Evolutionary conservation across 208 protist genomes (phyloP).

Genomic region (Crithidia expoeki): DNA sequence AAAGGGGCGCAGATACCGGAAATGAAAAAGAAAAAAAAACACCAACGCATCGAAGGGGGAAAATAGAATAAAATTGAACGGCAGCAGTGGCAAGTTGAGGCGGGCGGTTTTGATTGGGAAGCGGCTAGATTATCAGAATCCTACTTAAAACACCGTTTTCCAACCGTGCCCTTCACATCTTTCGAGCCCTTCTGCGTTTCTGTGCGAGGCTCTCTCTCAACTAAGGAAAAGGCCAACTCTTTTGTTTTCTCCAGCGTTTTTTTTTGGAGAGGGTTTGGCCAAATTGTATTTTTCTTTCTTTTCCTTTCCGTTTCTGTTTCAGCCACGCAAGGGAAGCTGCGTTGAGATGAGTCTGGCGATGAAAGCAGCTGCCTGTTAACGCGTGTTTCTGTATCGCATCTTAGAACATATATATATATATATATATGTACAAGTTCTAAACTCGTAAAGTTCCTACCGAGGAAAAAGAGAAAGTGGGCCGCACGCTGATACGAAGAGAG

Average conservation of each 20-base stretch:
- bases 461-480: too few relatives aligned
- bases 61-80: neutral
- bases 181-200: neutral
- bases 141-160: neutral
- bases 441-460: neutral
- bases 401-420: constrained; percentile 1
- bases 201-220: constrained; percentile 5
- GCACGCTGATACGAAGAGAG: too few relatives aligned
- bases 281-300: neutral
- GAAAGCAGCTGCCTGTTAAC: neutral
- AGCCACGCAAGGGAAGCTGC: neutral
- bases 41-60: neutral
- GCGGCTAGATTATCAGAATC: neutral
- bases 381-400: constrained; percentile 2
- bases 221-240: constrained; percentile 16
- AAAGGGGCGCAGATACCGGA: too few relatives aligned
- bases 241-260: neutral
- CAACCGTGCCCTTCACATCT: neutral
- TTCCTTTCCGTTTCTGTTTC: neutral
- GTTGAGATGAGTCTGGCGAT: neutral
- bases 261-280: neutral
- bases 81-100: too few relatives aligned
- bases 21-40: neutral
- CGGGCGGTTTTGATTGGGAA: neutral
- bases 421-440: neutral